Percentiles rank a stretch among this genome's conserved stretches.
Conservation (phyloP, 805 yeast genomes). For the Zygotorulaspora florentina region DNA sequence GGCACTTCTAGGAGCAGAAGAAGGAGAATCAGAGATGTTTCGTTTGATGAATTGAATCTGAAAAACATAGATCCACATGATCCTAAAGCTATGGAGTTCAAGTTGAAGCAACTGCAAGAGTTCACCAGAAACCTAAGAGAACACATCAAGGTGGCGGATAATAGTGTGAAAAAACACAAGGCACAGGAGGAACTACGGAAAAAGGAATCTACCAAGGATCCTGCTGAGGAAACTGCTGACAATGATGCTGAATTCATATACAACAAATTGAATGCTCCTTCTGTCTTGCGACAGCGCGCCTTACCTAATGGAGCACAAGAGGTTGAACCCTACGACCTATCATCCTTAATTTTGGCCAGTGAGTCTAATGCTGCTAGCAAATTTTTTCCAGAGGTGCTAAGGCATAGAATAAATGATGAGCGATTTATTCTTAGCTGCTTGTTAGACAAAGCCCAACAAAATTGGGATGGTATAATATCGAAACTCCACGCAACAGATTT, state of each 20-base stretch:
- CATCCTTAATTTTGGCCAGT: constrained; percentile 18
- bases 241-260: constrained; percentile 6
- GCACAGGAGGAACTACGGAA: background rate
- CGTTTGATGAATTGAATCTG: constrained; percentile 13
- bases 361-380: constrained; percentile 13
- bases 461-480: constrained; percentile 29
- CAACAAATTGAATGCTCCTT: background rate
- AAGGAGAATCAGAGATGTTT: constrained; percentile 13
- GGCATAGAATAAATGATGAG: constrained; percentile 24
- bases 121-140: constrained; percentile 25
- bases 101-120: constrained; percentile 28
- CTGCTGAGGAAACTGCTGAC: background rate
- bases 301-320: background rate
- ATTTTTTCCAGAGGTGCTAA: constrained; percentile 21
- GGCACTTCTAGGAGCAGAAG: constrained; percentile 4
- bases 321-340: constrained; percentile 7
- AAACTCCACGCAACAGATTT: constrained; percentile 14
- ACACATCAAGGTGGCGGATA: constrained; percentile 17
- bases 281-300: background rate
- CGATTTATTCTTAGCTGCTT: constrained; percentile 21
- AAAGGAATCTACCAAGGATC: background rate
- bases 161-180: constrained; percentile 7
- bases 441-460: constrained; percentile 18
- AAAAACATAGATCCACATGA: constrained; percentile 7
- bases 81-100: constrained; percentile 23